Percentiles rank a stretch among this genome's conserved stretches.
phyloP scores from a whole-genome alignment of 208 protist species.

The Leishmania guyanensis region DNA sequence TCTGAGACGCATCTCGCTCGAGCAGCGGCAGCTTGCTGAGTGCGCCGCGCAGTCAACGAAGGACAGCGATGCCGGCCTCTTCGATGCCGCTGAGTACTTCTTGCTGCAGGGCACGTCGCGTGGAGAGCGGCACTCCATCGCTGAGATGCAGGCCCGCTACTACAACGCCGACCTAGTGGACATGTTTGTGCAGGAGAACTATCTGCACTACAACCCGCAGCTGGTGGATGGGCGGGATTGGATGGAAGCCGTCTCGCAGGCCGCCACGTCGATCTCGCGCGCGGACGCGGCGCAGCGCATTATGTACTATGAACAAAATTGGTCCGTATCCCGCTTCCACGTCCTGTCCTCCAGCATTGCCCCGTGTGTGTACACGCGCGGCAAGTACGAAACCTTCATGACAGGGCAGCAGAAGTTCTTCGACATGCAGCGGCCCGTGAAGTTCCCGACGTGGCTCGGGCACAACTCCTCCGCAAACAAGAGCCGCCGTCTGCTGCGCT shows the following conservation, averaged over 20 bases:
- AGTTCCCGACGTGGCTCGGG: conserved; percentile 89
- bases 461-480: conserved; percentile 89
- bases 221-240: conserved; percentile 27
- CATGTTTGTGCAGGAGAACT: conserved; percentile 96
- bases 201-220: conserved; percentile 88
- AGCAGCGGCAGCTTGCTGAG: conserved; percentile 66
- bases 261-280: conserved; percentile 68
- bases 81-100: conserved; percentile 90
- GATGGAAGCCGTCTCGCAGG: conserved; percentile 46
- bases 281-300: conserved; percentile 75
- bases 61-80: conserved; percentile 91
- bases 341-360: conserved; percentile 78
- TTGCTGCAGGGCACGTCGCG: conserved; percentile 75
- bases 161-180: conserved; percentile 94
- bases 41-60: conserved; percentile 84
- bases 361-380: conserved; percentile 80
- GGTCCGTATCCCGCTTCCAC: conserved; percentile 78
- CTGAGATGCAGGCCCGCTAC: conserved; percentile 86
- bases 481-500: conserved; percentile 78
- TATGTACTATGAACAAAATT: conserved; percentile 92
- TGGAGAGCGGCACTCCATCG: conserved; percentile 58
- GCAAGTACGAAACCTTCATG: conserved; percentile 88
- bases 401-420: conserved; percentile 72
- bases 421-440: conserved; percentile 84
- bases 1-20: conserved; percentile 46